These are phyloP conservation scores for Pleurotus platypus DNA, from an alignment of 768 basidiomycete species.

Conservation along the genomic window DNA sequence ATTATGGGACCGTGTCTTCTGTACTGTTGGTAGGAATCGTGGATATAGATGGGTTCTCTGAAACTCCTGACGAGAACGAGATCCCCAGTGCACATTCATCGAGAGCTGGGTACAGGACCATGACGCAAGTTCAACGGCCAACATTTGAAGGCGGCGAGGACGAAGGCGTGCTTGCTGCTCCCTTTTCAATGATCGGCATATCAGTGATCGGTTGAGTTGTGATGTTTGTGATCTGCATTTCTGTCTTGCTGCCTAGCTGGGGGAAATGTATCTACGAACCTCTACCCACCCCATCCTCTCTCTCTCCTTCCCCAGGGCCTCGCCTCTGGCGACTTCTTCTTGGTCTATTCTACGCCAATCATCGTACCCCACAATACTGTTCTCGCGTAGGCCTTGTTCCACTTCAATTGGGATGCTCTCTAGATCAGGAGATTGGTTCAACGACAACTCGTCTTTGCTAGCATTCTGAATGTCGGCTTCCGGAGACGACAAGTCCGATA, in stretches of 20 bases:
- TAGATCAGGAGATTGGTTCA: slow-evolving; percentile 31
- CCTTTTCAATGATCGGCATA: neutral
- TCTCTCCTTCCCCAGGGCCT: slow-evolving; percentile 59
- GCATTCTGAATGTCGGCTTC: slow-evolving; percentile 3
- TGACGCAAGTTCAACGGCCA: too few relatives aligned
- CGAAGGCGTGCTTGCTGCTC: too few relatives aligned
- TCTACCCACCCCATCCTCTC: slow-evolving; percentile 76
- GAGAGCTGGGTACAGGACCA: neutral
- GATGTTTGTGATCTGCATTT: neutral
- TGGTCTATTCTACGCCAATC: slow-evolving; percentile 76
- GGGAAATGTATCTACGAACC: slow-evolving; percentile 29
- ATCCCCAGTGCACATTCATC: too few relatives aligned
- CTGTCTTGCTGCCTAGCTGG: too few relatives aligned
- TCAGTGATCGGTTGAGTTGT: neutral
- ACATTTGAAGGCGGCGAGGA: too few relatives aligned
- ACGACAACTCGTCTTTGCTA: slow-evolving; percentile 17
- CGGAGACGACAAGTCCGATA: slow-evolving; percentile 45
- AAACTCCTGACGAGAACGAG: too few relatives aligned
- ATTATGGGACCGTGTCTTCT: too few relatives aligned
- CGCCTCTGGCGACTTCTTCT: slow-evolving; percentile 66
- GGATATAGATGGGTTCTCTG: too few relatives aligned
- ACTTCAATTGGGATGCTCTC: slow-evolving; percentile 50
- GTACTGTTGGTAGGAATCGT: too few relatives aligned
- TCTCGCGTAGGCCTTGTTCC: slow-evolving; percentile 32
- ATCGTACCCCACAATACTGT: slow-evolving; percentile 54